Evolutionary conservation across 495 filamentous ascomycete genomes (phyloP), one percentile per base, ranked within the genome.

Genomic region (Penicillium flavigenum): DNA sequence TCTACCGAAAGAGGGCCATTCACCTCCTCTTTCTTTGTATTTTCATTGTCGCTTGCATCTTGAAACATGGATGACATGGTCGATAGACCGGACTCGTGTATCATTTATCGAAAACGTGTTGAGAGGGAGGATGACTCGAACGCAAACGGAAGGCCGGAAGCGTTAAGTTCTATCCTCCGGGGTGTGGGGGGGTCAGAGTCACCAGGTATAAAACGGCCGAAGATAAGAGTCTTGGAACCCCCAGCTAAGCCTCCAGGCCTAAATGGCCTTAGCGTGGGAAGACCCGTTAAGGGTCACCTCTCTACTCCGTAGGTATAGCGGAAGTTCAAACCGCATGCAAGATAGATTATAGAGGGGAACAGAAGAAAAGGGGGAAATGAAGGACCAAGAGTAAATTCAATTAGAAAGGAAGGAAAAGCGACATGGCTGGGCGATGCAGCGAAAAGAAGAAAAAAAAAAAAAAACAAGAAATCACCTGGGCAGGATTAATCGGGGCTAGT

Each of bases 221-320:
- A 64, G 54, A 69, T 60, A 64, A 64, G 59, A 34, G 31, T 34
- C 11, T 34, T 34, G 31, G 31, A 46, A 53, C n/a, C 51, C 38
- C 53, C 44, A 51, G 53, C 52, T 66, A 59, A 67, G 61, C 63
- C 66, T 66, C 66, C 62, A 43, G 49, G 57, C 60, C 63, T 54
- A 63, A 63, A 48, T 29, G 53, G 60, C 48, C 54, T 61, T 67
- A 63, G 61, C 59, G 66, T 65, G 49, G 49, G 47, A 38, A 59
- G 60, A 59, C 66, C 66, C 66, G 63, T 66, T 56, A 27, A 66
- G 59, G 65, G 64, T 58, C 59, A 17, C 16, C 36, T 39, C 36
- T 39, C 36, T 17, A 39, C 31, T 34, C 31, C 31, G 31, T 39
- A n/a, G n/a, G n/a, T 48, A 48, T 48, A 68, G 55, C 51, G 54